Conservation (phyloP, 192 early-diverging fungal species). For the Funneliformis mosseae region DNA sequence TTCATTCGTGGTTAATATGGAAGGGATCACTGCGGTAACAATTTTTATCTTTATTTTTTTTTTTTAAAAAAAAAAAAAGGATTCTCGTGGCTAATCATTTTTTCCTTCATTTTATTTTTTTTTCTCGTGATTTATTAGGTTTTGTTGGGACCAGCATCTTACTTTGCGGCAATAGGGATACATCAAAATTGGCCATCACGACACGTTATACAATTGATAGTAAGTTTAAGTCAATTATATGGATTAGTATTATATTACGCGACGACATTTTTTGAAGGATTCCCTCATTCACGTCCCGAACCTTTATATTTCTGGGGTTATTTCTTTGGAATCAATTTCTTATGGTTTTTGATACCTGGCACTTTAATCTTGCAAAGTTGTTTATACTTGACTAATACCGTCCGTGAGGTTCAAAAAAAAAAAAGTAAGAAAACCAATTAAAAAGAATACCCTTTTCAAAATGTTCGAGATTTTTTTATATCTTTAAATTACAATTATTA, state of each 20-base stretch:
- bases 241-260: conserved; percentile 82
- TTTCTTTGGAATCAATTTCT: conserved; percentile 80
- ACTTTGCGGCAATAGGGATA: conserved; percentile 59
- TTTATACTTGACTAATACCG: not conserved
- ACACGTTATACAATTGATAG: conserved; percentile 58
- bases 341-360: conserved; percentile 82
- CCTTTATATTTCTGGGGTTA: conserved; percentile 90
- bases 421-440: conserved; percentile 23
- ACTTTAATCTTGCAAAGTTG: conserved; percentile 43
- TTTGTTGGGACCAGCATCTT: conserved; percentile 58
- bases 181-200: conserved; percentile 55
- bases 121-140: conserved; percentile 2
- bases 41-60: too few relatives aligned
- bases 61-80: not conserved
- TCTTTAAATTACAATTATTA: too few relatives aligned
- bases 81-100: not conserved
- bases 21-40: conserved; percentile 86
- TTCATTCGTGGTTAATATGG: conserved; percentile 81
- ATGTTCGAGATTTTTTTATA: too few relatives aligned
- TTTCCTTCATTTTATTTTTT: not conserved
- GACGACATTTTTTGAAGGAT: conserved; percentile 70
- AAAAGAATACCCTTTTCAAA: not conserved
- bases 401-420: conserved; percentile 9
- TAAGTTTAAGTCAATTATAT: conserved; percentile 76
- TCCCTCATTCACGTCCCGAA: conserved; percentile 67